Base-by-base conservation (phyloP, 129 eudicot genomes). In the Smallanthus sonchifolius region DNA sequence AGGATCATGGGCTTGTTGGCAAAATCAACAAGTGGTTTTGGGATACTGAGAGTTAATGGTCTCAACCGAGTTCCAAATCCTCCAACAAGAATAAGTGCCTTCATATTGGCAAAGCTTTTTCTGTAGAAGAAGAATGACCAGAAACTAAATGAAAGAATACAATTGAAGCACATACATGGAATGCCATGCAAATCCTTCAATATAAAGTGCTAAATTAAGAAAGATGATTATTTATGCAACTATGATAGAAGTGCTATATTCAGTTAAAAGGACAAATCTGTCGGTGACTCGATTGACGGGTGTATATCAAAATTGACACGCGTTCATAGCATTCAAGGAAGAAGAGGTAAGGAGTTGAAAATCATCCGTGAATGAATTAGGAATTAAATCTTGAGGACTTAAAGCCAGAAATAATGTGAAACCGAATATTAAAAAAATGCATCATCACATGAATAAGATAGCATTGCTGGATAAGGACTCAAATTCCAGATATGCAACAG, bases 71-170 rank as follows among this genome's bases (percentile, higher is more conserved):
- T 94, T 55, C 98, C 98, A 55, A 90, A 88, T 8, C 98, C 98
- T 63, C 98, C 98, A 83, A 94, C 98, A 75, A 94, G 98, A 83
- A 94, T 90, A 32, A 94, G 87, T 15, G 98, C 98, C 97, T 94
- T 94, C 98, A 94, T 89, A 71, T 67, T 86, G 66, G 17, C 75
- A 75, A 43, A 67, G 39, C 70, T 71, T 75, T 61, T 78, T 59
- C 78, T 77, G 55, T 62, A 80, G 37, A 83, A 66, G 55, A 75
- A 57, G 56, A 77, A 44, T 16, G 45, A 56, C 66, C 67, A 72
- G 74, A 80, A 76, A 65, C 45, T 57, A 70, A 39, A 28, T 69
- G 45, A 34, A 75, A 66, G 78, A 73, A 81, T 60, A 72, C 73
- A 73, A 45, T 49, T 28, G 34, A 49, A 48, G 19, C 4, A 49